Percentiles rank a stretch among this genome's conserved stretches.
Evolutionary conservation across 371 early-diverging fungal genomes (phyloP).

Genomic region (Lichtheimia ornata): DNA sequence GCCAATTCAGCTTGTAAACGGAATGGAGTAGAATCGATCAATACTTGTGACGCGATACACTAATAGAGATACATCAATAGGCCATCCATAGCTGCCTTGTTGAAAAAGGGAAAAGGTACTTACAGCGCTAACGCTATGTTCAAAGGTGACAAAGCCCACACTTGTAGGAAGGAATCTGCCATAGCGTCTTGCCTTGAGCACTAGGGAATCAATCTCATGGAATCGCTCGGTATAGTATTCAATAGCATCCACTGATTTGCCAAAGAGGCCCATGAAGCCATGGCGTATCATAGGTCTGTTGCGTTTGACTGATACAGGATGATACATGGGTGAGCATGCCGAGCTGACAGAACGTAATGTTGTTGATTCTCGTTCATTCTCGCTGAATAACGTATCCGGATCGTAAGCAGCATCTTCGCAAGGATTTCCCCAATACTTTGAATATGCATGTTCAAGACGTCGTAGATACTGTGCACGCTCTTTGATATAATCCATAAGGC

Average conservation of each 20-base stretch:
- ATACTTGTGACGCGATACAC: conserved; percentile 62
- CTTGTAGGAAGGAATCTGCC: conserved; percentile 62
- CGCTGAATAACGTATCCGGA: conserved; percentile 35
- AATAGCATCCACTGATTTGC: conserved; percentile 68
- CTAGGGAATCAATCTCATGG: conserved; percentile 59
- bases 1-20: conserved; percentile 67
- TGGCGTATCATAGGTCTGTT: conserved; percentile 29
- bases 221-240: conserved; percentile 67
- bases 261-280: conserved; percentile 39
- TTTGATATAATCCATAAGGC: conserved; percentile 45
- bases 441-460: conserved; percentile 43
- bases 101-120: conserved; percentile 12
- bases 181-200: conserved; percentile 55
- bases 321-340: not conserved
- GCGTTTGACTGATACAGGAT: conserved; percentile 7
- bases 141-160: conserved; percentile 83
- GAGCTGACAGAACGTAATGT: conserved; percentile 13
- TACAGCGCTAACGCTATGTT: conserved; percentile 66
- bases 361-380: conserved; percentile 28
- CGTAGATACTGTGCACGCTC: conserved; percentile 46
- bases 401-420: conserved; percentile 40
- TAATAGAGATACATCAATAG: conserved; percentile 10
- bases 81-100: not conserved
- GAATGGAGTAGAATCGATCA: conserved; percentile 69
- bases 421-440: conserved; percentile 52